These are phyloP conservation scores for Cyberlindnera samutprakarnensis DNA, from an alignment of 805 yeast genomes.

Conservation along the genomic window DNA sequence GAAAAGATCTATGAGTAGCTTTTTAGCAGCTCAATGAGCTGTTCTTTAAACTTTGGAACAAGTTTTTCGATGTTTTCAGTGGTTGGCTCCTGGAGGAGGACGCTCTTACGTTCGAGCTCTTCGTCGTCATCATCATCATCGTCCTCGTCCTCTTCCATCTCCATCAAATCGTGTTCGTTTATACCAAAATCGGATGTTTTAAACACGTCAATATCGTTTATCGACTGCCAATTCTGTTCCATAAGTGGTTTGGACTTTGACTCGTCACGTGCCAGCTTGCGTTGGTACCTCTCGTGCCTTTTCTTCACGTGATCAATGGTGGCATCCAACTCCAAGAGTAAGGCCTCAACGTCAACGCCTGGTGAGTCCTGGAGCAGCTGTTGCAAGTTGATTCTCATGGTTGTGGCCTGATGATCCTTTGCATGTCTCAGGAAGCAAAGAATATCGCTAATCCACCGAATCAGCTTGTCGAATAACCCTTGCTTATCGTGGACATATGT, in stretches of 20 bases:
- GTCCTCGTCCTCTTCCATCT: conserved; percentile 23
- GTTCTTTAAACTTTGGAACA: conserved; percentile 1
- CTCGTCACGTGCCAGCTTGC: conserved; percentile 17
- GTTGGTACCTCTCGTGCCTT: conserved; percentile 27
- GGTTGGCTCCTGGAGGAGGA: background rate
- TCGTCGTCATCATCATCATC: conserved; percentile 5
- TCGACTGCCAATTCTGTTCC: conserved; percentile 35
- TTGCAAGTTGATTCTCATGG: too few relatives aligned
- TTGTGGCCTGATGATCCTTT: too few relatives aligned
- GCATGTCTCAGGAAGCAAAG: conserved; percentile 58
- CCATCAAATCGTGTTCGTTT: conserved; percentile 40
- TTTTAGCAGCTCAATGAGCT: conserved; percentile 1
- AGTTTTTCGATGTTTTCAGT: conserved; percentile 1
- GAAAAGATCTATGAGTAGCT: background rate
- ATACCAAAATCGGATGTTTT: conserved; percentile 40
- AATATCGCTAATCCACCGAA: conserved; percentile 67
- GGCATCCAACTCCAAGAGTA: conserved; percentile 32
- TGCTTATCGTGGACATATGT: conserved; percentile 73
- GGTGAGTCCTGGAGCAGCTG: conserved; percentile 20
- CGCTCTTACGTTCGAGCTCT: background rate
- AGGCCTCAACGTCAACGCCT: conserved; percentile 36
- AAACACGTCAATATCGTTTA: conserved; percentile 34
- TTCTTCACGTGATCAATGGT: conserved; percentile 29
- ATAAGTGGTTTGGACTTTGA: conserved; percentile 17
- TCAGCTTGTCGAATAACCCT: conserved; percentile 62